Evolutionary conservation across 371 early-diverging fungal genomes (phyloP), one percentile per base, ranked within the genome.

Genomic region (Mortierella sp.): DNA sequence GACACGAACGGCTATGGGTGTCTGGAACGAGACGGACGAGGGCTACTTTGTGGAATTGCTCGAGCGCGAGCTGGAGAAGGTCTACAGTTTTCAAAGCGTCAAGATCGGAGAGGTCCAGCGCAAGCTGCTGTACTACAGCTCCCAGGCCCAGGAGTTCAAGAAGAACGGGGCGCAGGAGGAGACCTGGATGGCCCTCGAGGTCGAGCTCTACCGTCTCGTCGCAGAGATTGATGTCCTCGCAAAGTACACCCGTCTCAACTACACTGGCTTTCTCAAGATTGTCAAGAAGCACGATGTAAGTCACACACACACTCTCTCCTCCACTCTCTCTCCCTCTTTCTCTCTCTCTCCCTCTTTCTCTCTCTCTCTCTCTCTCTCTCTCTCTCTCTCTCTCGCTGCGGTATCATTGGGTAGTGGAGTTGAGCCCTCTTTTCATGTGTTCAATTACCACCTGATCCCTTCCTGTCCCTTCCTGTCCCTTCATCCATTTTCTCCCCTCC

Each of bases 281-380:
- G 92, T 99, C 82, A 98, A 98, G 88, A 98, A 99, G 88, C 98
- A 98, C 87, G 99, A 99, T 91, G 92, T 91, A 91, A 88, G 88
- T 84, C 26, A n/a, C 9, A 9, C 9, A n/a, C 24, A 43, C 4
- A n/a, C n/a, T n/a, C n/a, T n/a, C n/a, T n/a, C n/a, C n/a, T n/a
- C n/a, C 44, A 13, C 26, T 37, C 22, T 31, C 44, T 44, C 37
- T 50, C 24, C 48, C 8, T 13, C 29, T 41, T 19, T 71, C 1
- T 44, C 37, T 47, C 63, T 50, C 66, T 11, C 22, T 29, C 44
- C 24, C 26, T 37, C 22, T 31, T 58, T 44, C 14, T 44, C 44
- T 13, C 37, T 50, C 24, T 37, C 8, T 9, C n/a, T 34, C n/a
- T n/a, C n/a, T n/a, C n/a, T n/a, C n/a, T n/a, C n/a, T n/a, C n/a